Evolutionary conservation across 2,329 filamentous ascomycete genomes (phyloP).

Genomic region (Aspergillus spinulosporus): DNA sequence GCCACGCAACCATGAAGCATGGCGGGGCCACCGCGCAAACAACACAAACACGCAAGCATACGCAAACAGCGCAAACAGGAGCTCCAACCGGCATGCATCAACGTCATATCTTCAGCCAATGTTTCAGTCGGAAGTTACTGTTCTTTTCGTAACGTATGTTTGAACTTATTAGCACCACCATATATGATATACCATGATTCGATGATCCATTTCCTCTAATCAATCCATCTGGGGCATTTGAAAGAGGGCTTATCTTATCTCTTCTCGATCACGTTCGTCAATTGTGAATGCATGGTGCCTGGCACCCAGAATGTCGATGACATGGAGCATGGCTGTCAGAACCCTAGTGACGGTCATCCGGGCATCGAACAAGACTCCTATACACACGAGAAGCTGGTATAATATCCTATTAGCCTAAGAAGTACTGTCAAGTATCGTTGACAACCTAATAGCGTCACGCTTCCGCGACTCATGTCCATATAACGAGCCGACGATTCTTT

Average conservation of each 20-base stretch:
- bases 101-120: slow-evolving; percentile 34
- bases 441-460: slow-evolving; percentile 54
- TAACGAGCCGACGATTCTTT: slow-evolving; percentile 63
- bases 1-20: slow-evolving; percentile 33
- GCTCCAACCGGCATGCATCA: slow-evolving; percentile 15
- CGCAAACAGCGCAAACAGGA: slow-evolving; percentile 22
- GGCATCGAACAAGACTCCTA: slow-evolving; percentile 52
- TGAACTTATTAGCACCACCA: too few species aligned
- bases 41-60: slow-evolving; percentile 18
- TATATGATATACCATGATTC: neutral
- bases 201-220: neutral
- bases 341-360: slow-evolving; percentile 29
- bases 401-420: slow-evolving; percentile 9
- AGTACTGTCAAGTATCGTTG: neutral
- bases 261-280: neutral
- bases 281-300: slow-evolving; percentile 4
- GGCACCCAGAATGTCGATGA: slow-evolving; percentile 24
- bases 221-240: neutral
- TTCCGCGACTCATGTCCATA: slow-evolving; percentile 61
- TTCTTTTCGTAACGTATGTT: too few species aligned
- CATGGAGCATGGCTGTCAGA: slow-evolving; percentile 23
- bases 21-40: slow-evolving; percentile 25
- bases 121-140: neutral
- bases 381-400: slow-evolving; percentile 56
- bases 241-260: neutral